These are phyloP conservation scores for Botryotinia calthae DNA, from an alignment of 2,329 filamentous ascomycete genomes.

Conservation along the genomic window DNA sequence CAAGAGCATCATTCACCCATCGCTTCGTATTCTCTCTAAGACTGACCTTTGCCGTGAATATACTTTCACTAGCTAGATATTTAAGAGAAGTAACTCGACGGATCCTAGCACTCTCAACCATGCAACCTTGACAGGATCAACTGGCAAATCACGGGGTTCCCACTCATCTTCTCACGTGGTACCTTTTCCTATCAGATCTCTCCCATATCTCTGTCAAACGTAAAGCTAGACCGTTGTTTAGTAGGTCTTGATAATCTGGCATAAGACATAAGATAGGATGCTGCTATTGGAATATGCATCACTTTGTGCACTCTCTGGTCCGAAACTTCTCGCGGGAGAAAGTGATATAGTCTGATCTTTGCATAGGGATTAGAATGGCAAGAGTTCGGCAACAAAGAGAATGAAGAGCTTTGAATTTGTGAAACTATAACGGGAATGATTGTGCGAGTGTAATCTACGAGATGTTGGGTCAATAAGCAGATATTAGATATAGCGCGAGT, in stretches of 20 bases:
- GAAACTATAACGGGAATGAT: accelerated
- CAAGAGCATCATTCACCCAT: background rate
- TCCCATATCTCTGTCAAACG: background rate
- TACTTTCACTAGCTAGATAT: background rate
- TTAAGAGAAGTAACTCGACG: background rate
- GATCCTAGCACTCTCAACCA: background rate
- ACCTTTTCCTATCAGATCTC: accelerated
- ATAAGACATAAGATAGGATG: no score
- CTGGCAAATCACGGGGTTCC: background rate
- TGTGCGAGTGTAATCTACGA: no score
- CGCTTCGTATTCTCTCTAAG: accelerated
- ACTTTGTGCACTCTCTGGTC: background rate
- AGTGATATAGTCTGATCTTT: background rate
- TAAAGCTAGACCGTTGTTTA: background rate
- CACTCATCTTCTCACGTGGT: accelerated
- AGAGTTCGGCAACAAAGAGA: background rate
- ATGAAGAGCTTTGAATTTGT: background rate
- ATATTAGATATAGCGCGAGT: no score
- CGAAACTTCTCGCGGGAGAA: accelerated
- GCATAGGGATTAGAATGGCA: background rate
- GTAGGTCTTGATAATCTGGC: background rate
- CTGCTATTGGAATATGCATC: accelerated
- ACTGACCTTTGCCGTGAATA: no score
- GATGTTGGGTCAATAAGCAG: accelerated
- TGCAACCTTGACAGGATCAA: background rate